Percentiles rank a stretch among this genome's conserved stretches.
Conservation (phyloP, 2,329 filamentous ascomycete species). For the Fusarium sp. region DNA sequence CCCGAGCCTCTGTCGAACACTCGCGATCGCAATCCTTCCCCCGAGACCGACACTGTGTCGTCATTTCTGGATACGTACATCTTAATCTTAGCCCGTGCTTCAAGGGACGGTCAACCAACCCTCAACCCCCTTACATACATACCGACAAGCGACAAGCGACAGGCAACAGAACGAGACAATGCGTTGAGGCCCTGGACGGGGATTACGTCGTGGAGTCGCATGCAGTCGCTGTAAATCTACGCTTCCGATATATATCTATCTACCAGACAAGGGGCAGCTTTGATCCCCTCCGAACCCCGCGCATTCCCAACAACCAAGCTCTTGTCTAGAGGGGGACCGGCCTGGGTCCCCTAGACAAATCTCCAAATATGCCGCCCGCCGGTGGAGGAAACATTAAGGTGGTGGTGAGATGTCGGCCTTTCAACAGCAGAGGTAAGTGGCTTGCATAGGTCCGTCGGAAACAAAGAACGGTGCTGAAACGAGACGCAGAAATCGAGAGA, state of each 20-base stretch:
- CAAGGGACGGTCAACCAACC: slow-evolving; percentile 28
- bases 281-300: slow-evolving; percentile 42
- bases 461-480: slow-evolving; percentile 38
- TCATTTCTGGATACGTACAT: slow-evolving; percentile 47
- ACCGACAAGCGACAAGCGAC: slow-evolving; percentile 12
- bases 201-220: slow-evolving; percentile 36
- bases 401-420: slow-evolving; percentile 95
- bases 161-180: slow-evolving; percentile 43
- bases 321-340: slow-evolving; percentile 53
- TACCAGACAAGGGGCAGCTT: slow-evolving; percentile 16
- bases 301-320: slow-evolving; percentile 47
- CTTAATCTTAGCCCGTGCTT: slow-evolving; percentile 25
- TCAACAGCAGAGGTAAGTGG: slow-evolving; percentile 88
- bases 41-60: slow-evolving; percentile 40
- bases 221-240: slow-evolving; percentile 34
- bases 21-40: slow-evolving; percentile 16
- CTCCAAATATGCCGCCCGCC: slow-evolving; percentile 60
- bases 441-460: slow-evolving; percentile 3
- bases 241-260: slow-evolving; percentile 9
- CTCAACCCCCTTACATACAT: slow-evolving; percentile 30
- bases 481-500: slow-evolving; percentile 81
- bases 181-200: slow-evolving; percentile 43
- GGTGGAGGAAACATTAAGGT: slow-evolving; percentile 99
- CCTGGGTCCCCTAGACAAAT: slow-evolving; percentile 53
- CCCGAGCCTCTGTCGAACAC: slow-evolving; percentile 14